Conservation (phyloP, 108 stramenopile species). For the Cylindrotheca fusiformis region DNA sequence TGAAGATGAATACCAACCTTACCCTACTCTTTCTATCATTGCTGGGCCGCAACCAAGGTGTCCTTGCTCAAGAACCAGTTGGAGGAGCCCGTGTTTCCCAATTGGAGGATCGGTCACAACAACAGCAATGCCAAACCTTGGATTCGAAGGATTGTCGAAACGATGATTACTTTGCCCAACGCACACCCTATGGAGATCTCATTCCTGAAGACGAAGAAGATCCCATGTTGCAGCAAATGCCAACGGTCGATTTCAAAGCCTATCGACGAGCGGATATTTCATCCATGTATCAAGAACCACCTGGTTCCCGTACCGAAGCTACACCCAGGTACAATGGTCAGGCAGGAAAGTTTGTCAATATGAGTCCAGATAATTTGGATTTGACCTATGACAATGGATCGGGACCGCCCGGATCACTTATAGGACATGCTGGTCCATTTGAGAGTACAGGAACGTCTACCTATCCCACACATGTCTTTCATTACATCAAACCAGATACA, state of each 20-base stretch:
- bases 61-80: no score
- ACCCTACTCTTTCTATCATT: no score
- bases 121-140: no score
- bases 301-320: slow-evolving; percentile 20
- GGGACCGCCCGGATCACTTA: slow-evolving; percentile 7
- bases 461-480: slow-evolving; percentile 37
- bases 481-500: slow-evolving; percentile 15
- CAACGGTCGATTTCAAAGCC: slow-evolving; percentile 27
- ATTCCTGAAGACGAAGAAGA: slow-evolving; percentile 29
- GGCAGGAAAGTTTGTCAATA: slow-evolving; percentile 53
- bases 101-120: no score
- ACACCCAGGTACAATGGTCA: slow-evolving; percentile 42
- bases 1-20: no score
- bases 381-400: slow-evolving; percentile 15
- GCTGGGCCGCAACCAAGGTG: no score
- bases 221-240: slow-evolving; percentile 31
- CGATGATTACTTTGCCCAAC: no score
- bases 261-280: slow-evolving; percentile 45
- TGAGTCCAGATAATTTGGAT: slow-evolving; percentile 36
- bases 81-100: no score
- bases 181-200: no score
- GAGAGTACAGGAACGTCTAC: slow-evolving; percentile 41
- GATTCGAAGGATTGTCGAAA: no score
- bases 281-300: slow-evolving; percentile 39
- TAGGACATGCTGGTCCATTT: slow-evolving; percentile 31